phyloP scores from a whole-genome alignment of 1,139 yeast species.

The Pichia terricola region DNA sequence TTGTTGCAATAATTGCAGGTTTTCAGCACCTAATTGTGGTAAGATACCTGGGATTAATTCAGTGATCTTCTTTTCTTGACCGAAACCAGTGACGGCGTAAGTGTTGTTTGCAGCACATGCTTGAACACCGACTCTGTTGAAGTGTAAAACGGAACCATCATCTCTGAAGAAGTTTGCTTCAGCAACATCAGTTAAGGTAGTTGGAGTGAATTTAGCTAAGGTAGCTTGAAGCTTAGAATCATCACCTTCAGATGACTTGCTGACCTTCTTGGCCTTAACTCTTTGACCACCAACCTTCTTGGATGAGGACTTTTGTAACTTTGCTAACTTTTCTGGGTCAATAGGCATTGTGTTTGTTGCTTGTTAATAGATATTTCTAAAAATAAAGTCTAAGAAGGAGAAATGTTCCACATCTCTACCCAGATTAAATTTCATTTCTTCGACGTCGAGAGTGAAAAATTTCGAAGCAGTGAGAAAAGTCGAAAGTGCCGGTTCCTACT shows the following conservation, averaged over 20 bases:
- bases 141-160: slow-evolving; percentile 93
- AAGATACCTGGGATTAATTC: slow-evolving; percentile 92
- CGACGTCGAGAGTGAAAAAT: slow-evolving; percentile 1
- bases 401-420: neutral
- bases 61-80: slow-evolving; percentile 87
- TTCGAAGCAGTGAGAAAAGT: no score
- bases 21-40: slow-evolving; percentile 95
- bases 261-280: slow-evolving; percentile 65
- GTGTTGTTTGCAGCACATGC: slow-evolving; percentile 88
- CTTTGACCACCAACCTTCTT: slow-evolving; percentile 87
- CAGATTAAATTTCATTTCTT: neutral
- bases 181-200: slow-evolving; percentile 80
- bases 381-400: neutral
- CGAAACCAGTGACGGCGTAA: slow-evolving; percentile 90
- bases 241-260: slow-evolving; percentile 60
- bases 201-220: slow-evolving; percentile 82
- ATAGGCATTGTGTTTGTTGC: slow-evolving; percentile 46
- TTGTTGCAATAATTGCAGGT: slow-evolving; percentile 80
- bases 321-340: slow-evolving; percentile 82
- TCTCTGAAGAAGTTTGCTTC: slow-evolving; percentile 98
- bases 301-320: slow-evolving; percentile 64
- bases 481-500: no score
- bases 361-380: neutral
- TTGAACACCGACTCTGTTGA: slow-evolving; percentile 92
- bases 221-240: slow-evolving; percentile 88